Conservation (phyloP, 192 early-diverging fungal genomes). For the Chytriomyces confervae region DNA sequence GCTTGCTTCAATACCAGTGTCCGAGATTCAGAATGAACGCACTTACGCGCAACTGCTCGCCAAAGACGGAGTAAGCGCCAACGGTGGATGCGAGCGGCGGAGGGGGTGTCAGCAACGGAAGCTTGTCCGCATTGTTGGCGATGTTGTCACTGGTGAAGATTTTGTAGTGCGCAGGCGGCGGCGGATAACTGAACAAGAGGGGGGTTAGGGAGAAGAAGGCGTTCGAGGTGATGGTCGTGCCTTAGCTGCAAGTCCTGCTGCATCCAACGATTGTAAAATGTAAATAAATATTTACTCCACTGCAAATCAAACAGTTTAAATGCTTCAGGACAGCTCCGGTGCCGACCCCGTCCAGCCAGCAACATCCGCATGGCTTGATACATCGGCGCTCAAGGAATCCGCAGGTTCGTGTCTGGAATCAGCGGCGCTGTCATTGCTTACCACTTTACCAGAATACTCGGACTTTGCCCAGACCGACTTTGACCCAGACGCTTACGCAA, state of each 20-base stretch:
- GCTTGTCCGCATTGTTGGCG: not conserved
- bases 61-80: conserved; percentile 26
- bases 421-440: not conserved
- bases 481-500: conserved; percentile 72
- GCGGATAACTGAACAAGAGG: conserved; percentile 17
- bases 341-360: no score
- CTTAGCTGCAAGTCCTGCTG: no score
- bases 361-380: no score
- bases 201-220: not conserved
- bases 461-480: conserved; percentile 69
- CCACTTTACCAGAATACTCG: conserved; percentile 59
- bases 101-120: conserved; percentile 19
- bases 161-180: conserved; percentile 35
- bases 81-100: conserved; percentile 21
- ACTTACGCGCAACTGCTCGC: not conserved
- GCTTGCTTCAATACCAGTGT: not conserved
- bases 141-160: conserved; percentile 32
- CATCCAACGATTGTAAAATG: no score
- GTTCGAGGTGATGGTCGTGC: no score
- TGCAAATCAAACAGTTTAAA: no score
- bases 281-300: no score
- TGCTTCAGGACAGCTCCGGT: no score
- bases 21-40: not conserved
- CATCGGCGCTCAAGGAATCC: no score
- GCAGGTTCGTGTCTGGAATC: no score